Evolutionary conservation across 805 yeast genomes (phyloP).

Genomic region (Ogataea paraovalis): DNA sequence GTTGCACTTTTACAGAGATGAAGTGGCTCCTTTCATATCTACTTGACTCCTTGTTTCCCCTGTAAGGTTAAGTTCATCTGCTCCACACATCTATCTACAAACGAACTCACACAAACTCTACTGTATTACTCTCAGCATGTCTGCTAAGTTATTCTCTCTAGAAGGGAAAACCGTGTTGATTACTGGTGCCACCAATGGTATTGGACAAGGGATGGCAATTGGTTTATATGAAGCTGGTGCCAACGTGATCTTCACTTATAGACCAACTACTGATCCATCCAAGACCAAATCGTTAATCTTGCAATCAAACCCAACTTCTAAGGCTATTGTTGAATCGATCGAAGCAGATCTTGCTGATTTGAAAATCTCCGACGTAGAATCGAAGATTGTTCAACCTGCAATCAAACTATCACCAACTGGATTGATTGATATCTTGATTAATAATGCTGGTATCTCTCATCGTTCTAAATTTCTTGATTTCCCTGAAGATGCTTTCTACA

Average conservation of each 20-base stretch:
- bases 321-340: slow-evolving; percentile 22
- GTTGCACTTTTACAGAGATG: too few relatives aligned
- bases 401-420: slow-evolving; percentile 28
- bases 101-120: too few relatives aligned
- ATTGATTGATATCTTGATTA: slow-evolving; percentile 30
- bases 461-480: slow-evolving; percentile 33
- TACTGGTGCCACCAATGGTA: slow-evolving; percentile 54
- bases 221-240: slow-evolving; percentile 50
- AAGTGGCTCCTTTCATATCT: too few relatives aligned
- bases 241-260: slow-evolving; percentile 34
- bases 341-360: slow-evolving; percentile 27
- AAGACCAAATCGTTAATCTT: slow-evolving; percentile 26
- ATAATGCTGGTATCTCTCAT: slow-evolving; percentile 35
- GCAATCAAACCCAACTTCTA: slow-evolving; percentile 25
- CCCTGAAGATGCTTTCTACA: slow-evolving; percentile 35
- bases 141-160: slow-evolving; percentile 30
- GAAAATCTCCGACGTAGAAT: slow-evolving; percentile 27
- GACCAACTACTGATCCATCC: slow-evolving; percentile 30
- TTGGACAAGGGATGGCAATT: slow-evolving; percentile 48
- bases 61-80: too few relatives aligned
- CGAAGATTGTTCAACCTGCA: slow-evolving; percentile 29
- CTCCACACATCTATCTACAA: too few relatives aligned
- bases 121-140: not conserved
- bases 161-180: slow-evolving; percentile 39
- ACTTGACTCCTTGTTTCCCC: too few relatives aligned